A percentile compares a stretch with the other conserved stretches of the same genome.
Evolutionary conservation across 2,329 filamentous ascomycete species (phyloP).

Genomic region (Pseudogymnoascus sp.): DNA sequence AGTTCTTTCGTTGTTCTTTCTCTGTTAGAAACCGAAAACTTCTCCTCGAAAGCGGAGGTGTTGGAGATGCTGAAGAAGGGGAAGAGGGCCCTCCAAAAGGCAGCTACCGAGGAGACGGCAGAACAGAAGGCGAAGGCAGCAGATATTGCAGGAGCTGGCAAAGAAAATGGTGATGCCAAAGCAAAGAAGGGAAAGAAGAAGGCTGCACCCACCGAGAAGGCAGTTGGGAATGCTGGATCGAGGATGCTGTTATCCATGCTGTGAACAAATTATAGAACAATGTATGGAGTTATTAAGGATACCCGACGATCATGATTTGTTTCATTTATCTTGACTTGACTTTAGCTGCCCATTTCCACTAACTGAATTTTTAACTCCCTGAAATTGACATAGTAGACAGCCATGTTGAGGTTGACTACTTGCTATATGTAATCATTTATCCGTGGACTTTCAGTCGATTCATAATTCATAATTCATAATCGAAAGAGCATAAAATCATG

Average conservation of each 20-base stretch:
- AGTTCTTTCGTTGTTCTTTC: constrained; percentile 82
- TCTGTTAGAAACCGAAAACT: constrained; percentile 66
- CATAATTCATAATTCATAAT: background rate
- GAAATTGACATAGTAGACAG: background rate
- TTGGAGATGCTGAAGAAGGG: constrained; percentile 63
- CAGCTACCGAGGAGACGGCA: constrained; percentile 49
- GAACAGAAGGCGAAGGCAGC: constrained; percentile 40
- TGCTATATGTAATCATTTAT: background rate
- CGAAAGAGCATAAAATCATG: background rate
- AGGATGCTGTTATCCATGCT: constrained; percentile 53
- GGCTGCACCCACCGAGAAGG: constrained; percentile 31
- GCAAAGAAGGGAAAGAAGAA: constrained; percentile 37
- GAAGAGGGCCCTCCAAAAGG: constrained; percentile 61
- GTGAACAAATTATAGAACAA: constrained; percentile 14
- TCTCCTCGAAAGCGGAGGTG: constrained; percentile 57
- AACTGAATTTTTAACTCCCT: background rate
- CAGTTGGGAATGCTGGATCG: constrained; percentile 53
- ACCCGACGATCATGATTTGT: background rate
- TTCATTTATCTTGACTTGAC: background rate
- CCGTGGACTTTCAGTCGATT: background rate
- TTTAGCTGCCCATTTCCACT: background rate
- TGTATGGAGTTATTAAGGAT: constrained; percentile 8
- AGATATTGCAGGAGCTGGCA: constrained; percentile 38
- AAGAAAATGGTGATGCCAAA: constrained; percentile 29
- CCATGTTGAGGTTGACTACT: background rate